phyloP scores from a whole-genome alignment of 345 rosid genomes.

The Rhizophora apiculata region DNA sequence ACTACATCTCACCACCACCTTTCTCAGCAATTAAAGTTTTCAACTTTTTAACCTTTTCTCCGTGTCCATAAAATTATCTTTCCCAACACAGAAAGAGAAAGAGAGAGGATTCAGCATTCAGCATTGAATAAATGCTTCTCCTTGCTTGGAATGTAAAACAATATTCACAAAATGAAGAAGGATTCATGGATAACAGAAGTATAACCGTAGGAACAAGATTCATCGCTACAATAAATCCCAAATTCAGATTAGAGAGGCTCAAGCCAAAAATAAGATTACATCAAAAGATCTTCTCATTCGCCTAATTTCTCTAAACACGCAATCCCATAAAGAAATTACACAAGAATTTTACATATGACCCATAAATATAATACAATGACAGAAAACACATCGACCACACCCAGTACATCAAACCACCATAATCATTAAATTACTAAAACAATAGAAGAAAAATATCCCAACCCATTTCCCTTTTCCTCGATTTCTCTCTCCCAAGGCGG shows the following conservation, averaged over 20 bases:
- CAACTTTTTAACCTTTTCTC: too few relatives aligned
- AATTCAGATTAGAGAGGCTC: background rate
- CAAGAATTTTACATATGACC: background rate
- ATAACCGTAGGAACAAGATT: background rate
- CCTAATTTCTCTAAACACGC: background rate
- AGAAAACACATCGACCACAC: conserved; percentile 5
- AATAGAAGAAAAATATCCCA: background rate
- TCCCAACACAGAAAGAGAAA: too few relatives aligned
- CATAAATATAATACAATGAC: background rate
- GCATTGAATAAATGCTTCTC: too few relatives aligned
- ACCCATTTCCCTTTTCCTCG: background rate
- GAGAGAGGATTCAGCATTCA: too few relatives aligned
- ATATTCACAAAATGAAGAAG: background rate
- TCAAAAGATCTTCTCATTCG: background rate
- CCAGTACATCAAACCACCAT: background rate
- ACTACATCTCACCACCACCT: too few relatives aligned
- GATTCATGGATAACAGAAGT: background rate
- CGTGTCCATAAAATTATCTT: too few relatives aligned
- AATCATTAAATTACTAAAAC: background rate
- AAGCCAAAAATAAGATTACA: background rate
- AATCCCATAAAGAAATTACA: background rate
- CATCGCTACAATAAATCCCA: conserved; percentile 7
- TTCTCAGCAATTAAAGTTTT: too few relatives aligned
- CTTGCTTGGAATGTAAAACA: too few relatives aligned
- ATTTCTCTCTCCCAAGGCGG: background rate